These are phyloP conservation scores for Hypoxylon fragiforme DNA, from an alignment of 495 filamentous ascomycete species.

Conservation along the genomic window DNA sequence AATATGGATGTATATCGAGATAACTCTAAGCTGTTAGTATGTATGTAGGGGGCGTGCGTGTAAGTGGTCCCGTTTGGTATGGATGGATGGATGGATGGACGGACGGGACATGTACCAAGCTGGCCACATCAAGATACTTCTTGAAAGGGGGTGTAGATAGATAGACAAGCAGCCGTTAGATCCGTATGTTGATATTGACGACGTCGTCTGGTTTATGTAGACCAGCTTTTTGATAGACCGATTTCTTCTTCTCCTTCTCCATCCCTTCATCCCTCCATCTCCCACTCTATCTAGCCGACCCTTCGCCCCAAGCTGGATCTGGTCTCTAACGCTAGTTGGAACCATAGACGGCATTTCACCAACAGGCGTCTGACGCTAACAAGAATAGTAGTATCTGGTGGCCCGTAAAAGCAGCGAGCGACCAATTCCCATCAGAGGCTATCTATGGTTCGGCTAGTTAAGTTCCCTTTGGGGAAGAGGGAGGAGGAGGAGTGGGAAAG, in stretches of 20 bases:
- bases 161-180: constrained; percentile 15
- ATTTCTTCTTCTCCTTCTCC: too few relatives aligned
- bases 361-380: constrained; percentile 50
- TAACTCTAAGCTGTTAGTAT: constrained; percentile 1
- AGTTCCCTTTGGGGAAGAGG: constrained; percentile 29
- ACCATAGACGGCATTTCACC: constrained; percentile 25
- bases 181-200: constrained; percentile 5
- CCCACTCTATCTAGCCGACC: too few relatives aligned
- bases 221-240: not conserved
- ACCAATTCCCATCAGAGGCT: constrained; percentile 34
- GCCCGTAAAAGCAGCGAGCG: constrained; percentile 46
- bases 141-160: constrained; percentile 11
- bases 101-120: constrained; percentile 15
- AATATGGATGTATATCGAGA: constrained; percentile 15
- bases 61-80: constrained; percentile 12
- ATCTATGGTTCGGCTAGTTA: constrained; percentile 37
- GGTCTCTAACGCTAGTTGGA: constrained; percentile 27
- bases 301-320: constrained; percentile 26
- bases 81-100: too few relatives aligned
- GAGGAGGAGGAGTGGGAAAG: constrained; percentile 25
- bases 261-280: constrained; percentile 6
- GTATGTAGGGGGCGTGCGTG: constrained; percentile 2
- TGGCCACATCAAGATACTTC: constrained; percentile 5
- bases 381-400: constrained; percentile 23
- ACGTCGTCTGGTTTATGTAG: constrained; percentile 8